phyloP scores from a whole-genome alignment of 2,329 filamentous ascomycete species.

The Acrocalymma vagum region DNA sequence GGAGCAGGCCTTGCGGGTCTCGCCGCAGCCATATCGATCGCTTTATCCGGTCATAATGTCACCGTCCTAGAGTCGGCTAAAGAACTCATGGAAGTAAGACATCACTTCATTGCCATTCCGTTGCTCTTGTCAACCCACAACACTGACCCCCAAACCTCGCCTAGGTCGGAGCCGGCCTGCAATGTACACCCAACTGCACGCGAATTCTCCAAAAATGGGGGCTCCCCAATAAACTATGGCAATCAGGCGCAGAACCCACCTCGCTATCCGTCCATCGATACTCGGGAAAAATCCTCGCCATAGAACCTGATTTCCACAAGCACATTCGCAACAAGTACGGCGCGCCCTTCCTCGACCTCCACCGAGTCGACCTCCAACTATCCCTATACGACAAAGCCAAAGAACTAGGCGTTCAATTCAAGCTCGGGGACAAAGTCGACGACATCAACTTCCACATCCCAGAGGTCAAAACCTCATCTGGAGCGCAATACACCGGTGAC shows the following conservation, averaged over 20 bases:
- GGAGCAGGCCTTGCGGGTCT: slow-evolving; percentile 55
- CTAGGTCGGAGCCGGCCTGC: slow-evolving; percentile 45
- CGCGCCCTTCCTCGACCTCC: slow-evolving; percentile 67
- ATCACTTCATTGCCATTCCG: neutral
- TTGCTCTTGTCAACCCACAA: no score
- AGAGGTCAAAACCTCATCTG: slow-evolving; percentile 51
- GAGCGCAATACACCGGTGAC: slow-evolving; percentile 57
- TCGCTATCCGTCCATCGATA: slow-evolving; percentile 63
- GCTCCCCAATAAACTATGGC: slow-evolving; percentile 54
- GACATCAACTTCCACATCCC: slow-evolving; percentile 58
- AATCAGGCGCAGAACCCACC: slow-evolving; percentile 53
- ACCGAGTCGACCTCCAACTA: slow-evolving; percentile 68
- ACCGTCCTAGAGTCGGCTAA: slow-evolving; percentile 53
- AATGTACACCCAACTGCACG: slow-evolving; percentile 52
- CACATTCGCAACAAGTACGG: slow-evolving; percentile 64
- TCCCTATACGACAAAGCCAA: slow-evolving; percentile 61
- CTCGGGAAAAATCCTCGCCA: slow-evolving; percentile 57
- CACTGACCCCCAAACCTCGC: no score
- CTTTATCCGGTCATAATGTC: slow-evolving; percentile 49
- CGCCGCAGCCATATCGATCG: slow-evolving; percentile 53
- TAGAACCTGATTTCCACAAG: slow-evolving; percentile 61
- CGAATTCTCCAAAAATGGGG: slow-evolving; percentile 61
- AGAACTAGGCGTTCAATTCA: slow-evolving; percentile 62
- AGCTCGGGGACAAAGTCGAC: slow-evolving; percentile 58
- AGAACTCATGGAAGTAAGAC: slow-evolving; percentile 52